Conservation (phyloP, 371 early-diverging fungal species). For the Lichtheimia hyalospora region DNA sequence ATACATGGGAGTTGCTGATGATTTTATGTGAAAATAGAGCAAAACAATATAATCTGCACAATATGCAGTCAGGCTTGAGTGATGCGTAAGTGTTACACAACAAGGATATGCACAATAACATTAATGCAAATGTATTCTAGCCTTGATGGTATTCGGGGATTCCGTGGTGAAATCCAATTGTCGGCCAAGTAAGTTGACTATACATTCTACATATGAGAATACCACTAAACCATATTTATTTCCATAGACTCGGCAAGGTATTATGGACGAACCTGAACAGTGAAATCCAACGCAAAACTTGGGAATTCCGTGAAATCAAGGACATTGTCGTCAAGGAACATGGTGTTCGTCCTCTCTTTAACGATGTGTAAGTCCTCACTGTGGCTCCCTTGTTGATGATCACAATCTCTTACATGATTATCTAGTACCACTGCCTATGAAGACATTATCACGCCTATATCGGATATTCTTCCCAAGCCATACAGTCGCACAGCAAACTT, state of each 20-base stretch:
- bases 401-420: background rate
- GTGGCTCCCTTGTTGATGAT: background rate
- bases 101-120: background rate
- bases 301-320: conserved; percentile 42
- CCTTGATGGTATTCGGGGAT: conserved; percentile 29
- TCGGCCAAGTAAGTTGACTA: conserved; percentile 38
- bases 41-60: conserved; percentile 35
- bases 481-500: conserved; percentile 24
- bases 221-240: background rate
- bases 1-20: background rate
- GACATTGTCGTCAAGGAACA: conserved; percentile 37
- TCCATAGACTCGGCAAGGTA: conserved; percentile 44
- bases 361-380: conserved; percentile 34
- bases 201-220: background rate
- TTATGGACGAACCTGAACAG: conserved; percentile 30
- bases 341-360: conserved; percentile 35
- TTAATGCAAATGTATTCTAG: conserved; percentile 9
- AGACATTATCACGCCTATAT: conserved; percentile 21
- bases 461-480: conserved; percentile 25
- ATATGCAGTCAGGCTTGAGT: conserved; percentile 25
- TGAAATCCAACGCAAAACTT: conserved; percentile 23
- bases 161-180: conserved; percentile 41
- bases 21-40: conserved; percentile 14
- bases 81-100: conserved; percentile 22
- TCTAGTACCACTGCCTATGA: conserved; percentile 36